Base-by-base conservation (phyloP, 2,329 filamentous ascomycete genomes). In the Alternaria brassicicola region DNA sequence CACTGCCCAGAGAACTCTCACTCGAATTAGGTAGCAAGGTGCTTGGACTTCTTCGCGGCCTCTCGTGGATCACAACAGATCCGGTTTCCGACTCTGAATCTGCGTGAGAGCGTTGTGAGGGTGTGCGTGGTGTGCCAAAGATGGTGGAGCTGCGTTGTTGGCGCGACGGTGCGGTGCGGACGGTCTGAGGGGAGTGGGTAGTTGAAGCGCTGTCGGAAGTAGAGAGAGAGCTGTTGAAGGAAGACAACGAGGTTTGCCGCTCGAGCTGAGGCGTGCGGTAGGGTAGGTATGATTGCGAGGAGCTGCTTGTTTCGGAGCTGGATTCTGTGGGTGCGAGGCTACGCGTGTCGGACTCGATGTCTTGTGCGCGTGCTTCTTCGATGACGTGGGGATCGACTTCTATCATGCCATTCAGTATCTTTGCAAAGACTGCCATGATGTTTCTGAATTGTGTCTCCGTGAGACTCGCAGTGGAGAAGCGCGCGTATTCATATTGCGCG, bases 351-450 rank as follows among this genome's bases (percentile, higher is more conserved):
- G 69, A 69, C 26, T 62, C 63, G 3, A 65, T 51, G 45, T 61
- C 66, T 12, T 70, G 65, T 3, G 68, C 68, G 46, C 72, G 75
- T n/a, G 73, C 67, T 50, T 80, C 77, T 25, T 78, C 78, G 19
- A 92, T 72, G 4, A 87, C 74, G 0, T 79, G 78, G 0, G 84
- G 79, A 57, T 89, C 82, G 3, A 92, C 79, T 0, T 85, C 82
- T 26, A 81, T 84, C 90, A 98, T 96, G 17, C 84, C 85, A 51
- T 90, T 86, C 13, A 98, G 80, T 0, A 98, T 81, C 52, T 90
- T 87, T 2, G 93, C 90, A 76, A 98, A 97, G 25, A 91, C 82
- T 55, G 88, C 85, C 92, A 97, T 97, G 28, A 97, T 81, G 21
- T 84, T 80, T 35, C 90, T 84, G 73, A 99, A 98, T 50, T 89